These are phyloP conservation scores for Cochlearia excelsa DNA, from an alignment of 345 rosid genomes.

Conservation along the genomic window DNA sequence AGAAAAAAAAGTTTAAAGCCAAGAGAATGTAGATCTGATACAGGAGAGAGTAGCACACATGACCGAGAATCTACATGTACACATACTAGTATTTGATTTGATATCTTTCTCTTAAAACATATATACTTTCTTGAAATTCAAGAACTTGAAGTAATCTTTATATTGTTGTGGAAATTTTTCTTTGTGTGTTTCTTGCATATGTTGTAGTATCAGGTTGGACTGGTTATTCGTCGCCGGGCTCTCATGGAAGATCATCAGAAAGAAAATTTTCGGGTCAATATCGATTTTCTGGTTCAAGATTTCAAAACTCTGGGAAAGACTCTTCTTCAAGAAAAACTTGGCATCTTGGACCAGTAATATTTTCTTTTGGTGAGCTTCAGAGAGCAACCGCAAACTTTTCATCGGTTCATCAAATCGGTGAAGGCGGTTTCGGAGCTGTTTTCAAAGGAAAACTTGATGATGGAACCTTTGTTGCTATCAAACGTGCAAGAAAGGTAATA, in stretches of 20 bases:
- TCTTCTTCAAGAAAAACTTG: slow-evolving; percentile 49
- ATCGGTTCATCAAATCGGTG: slow-evolving; percentile 58
- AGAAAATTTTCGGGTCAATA: slow-evolving; percentile 50
- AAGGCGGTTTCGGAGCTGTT: slow-evolving; percentile 76
- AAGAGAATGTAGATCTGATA: slow-evolving; percentile 36
- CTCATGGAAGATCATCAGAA: slow-evolving; percentile 37
- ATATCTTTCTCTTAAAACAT: not conserved
- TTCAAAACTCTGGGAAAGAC: slow-evolving; percentile 5
- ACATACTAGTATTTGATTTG: slow-evolving; percentile 27
- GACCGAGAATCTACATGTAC: slow-evolving; percentile 53
- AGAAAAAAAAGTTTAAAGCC: slow-evolving; percentile 31
- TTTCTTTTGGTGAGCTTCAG: slow-evolving; percentile 61
- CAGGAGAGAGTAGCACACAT: slow-evolving; percentile 26
- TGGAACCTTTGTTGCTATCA: slow-evolving; percentile 78
- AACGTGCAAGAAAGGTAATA: slow-evolving; percentile 79
- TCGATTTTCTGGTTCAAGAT: slow-evolving; percentile 38
- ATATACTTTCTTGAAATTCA: slow-evolving; percentile 19
- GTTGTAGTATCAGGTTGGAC: slow-evolving; percentile 44
- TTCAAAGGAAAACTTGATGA: slow-evolving; percentile 76
- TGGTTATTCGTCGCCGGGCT: slow-evolving; percentile 52
- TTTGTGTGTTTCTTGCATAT: slow-evolving; percentile 2
- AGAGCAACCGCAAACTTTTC: slow-evolving; percentile 81
- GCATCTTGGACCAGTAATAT: slow-evolving; percentile 35
- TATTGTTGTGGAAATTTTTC: not conserved
- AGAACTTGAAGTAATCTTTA: slow-evolving; percentile 16